Base-by-base conservation (phyloP, 179 eudicot genomes). In the Sideroxylon spinosum region DNA sequence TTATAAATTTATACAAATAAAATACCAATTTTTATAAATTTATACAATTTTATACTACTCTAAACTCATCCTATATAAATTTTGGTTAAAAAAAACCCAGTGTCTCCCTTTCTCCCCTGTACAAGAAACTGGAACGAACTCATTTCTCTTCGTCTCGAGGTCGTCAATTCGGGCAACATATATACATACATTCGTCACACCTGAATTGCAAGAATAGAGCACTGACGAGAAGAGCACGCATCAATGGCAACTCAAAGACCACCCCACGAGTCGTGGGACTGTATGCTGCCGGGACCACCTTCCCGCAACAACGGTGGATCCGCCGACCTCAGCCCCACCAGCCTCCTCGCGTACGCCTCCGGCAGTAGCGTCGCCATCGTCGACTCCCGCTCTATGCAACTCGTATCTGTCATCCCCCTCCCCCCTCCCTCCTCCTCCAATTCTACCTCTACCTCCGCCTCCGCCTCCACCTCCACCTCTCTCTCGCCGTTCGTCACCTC, bases 261-360 rank as follows among this genome's bases (percentile, higher is more conserved):
- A 19, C 77, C 78, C 1, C 66, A 37, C n/a, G 81, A 78, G 55
- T 75, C 89, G 16, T 90, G 90, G 92, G 92, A 90, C 76, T 84
- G 89, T 70, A 91, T 87, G 89, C 85, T 95, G 9, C 98, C 99
- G 0, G 99, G 99, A 25, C 98, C 99, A 0, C 94, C 99, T 0
- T 89, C 92, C 66, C 97, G 97, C 76, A 86, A 77, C 93, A 95
- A 95, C 78, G 92, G 91, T 80, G 95, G 95, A 20, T 81, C 97
- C 50, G 81, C 88, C 75, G 99, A 95, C 81, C 78, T 89, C 59
- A 77, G 87, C 81, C n/a, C 93, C 66, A 57, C 99, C 79, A 94
- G 94, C 67, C 95, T 95, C 82, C 91, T 95, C 65, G 94, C 95
- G 8, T 95, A 88, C 91, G 89, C 93, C 28, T 68, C 99, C 84